A percentile compares a stretch with the other conserved stretches of the same genome.
phyloP scores from a whole-genome alignment of 2,329 filamentous ascomycete genomes.

The Ustilaginoidea virens region DNA sequence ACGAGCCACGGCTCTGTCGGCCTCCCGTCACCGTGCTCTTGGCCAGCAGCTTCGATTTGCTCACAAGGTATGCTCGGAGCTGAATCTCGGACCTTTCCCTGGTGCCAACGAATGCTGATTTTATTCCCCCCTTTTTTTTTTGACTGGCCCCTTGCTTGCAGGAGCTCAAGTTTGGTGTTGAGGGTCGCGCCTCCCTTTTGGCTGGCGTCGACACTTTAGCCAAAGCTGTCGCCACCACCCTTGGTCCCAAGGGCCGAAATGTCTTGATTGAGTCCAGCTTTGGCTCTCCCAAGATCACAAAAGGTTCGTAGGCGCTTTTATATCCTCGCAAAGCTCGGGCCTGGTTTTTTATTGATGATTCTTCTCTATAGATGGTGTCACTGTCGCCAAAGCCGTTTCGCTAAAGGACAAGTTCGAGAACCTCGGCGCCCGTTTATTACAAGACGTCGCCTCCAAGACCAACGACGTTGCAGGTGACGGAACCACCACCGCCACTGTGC shows the following conservation, averaged over 20 bases:
- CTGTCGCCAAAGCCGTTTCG: conserved; percentile 74
- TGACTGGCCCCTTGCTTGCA: conserved; percentile 18
- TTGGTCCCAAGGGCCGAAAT: conserved; percentile 96
- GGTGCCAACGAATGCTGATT: no score
- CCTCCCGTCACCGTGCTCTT: conserved; percentile 49
- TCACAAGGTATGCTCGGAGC: conserved; percentile 69
- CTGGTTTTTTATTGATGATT: conserved; percentile 3
- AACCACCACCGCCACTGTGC: conserved; percentile 93
- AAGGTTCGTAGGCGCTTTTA: conserved; percentile 42
- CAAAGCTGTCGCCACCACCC: conserved; percentile 87
- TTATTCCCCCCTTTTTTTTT: no score
- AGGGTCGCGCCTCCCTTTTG: conserved; percentile 76
- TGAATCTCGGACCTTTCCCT: no score
- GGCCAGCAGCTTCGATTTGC: conserved; percentile 89
- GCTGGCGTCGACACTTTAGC: conserved; percentile 93
- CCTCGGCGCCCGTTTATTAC: conserved; percentile 87
- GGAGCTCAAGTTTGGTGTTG: conserved; percentile 98
- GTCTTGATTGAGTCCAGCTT: conserved; percentile 98
- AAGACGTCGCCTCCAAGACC: conserved; percentile 98
- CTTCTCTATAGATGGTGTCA: conserved; percentile 56
- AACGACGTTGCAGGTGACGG: conserved; percentile 98
- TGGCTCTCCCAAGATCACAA: conserved; percentile 98
- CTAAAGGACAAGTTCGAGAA: conserved; percentile 99
- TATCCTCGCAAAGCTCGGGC: conserved; percentile 13
- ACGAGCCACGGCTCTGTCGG: conserved; percentile 64